phyloP scores from a whole-genome alignment of 129 eudicot species.

The Centrapalus pauciflorus region DNA sequence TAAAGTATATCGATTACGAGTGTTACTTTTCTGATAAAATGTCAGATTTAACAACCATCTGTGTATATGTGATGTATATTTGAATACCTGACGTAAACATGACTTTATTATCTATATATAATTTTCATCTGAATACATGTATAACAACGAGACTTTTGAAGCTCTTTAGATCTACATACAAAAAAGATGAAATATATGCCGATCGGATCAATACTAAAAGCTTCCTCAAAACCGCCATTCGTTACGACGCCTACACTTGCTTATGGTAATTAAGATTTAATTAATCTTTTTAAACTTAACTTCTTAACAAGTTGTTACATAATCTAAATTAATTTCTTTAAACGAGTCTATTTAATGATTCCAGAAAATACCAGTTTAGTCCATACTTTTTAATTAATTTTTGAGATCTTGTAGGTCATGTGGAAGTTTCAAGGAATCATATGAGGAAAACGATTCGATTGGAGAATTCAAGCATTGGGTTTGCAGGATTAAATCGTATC shows the following conservation, averaged over 20 bases:
- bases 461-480: not conserved
- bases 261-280: constrained; percentile 8
- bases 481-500: not conserved
- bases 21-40: too few species aligned
- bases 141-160: not conserved
- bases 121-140: too few species aligned
- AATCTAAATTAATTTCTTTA: too few species aligned
- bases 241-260: not conserved
- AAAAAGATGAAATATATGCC: constrained; percentile 8
- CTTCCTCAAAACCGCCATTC: not conserved
- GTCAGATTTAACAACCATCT: too few species aligned
- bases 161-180: not conserved
- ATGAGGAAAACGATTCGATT: constrained; percentile 5
- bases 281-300: not conserved
- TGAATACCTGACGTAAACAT: too few species aligned
- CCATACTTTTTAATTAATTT: too few species aligned
- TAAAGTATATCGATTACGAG: too few species aligned
- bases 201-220: constrained; percentile 7
- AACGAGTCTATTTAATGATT: too few species aligned
- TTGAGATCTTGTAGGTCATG: not conserved
- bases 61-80: too few species aligned
- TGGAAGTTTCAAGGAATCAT: constrained; percentile 8
- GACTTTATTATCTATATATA: too few species aligned
- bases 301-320: not conserved
- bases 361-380: too few species aligned